Conservation (phyloP, 371 early-diverging fungal genomes). For the Mucor racemosus region DNA sequence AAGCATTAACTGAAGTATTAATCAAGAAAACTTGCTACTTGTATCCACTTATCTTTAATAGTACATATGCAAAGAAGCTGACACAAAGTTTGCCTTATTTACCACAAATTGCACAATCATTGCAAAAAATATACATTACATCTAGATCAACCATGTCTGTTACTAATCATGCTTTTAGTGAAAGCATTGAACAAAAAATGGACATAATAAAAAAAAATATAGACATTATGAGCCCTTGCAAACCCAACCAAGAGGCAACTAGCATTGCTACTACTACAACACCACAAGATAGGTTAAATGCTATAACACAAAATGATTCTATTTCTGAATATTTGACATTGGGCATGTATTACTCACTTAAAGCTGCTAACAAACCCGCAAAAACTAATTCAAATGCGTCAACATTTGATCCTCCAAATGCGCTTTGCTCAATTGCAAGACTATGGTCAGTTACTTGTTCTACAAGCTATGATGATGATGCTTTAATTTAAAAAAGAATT, state of each 20-base stretch:
- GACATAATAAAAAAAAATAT: conserved; percentile 15
- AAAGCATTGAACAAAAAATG: neutral
- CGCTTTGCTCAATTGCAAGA: conserved; percentile 14
- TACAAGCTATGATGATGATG: neutral
- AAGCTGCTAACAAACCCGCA: neutral
- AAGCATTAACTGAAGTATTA: neutral
- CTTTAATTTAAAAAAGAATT: neutral
- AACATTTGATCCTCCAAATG: conserved; percentile 16
- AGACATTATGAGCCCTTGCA: neutral
- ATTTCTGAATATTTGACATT: neutral
- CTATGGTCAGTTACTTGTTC: conserved; percentile 27
- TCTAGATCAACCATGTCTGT: conserved; percentile 20
- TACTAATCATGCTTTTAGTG: conserved; percentile 13
- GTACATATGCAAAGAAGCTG: conserved; percentile 16
- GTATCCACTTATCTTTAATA: conserved; percentile 26
- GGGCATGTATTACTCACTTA: conserved; percentile 18
- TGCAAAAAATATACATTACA: conserved; percentile 12
- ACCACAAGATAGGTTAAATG: neutral
- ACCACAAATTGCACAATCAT: conserved; percentile 19
- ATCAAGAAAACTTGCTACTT: conserved; percentile 1
- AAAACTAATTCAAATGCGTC: neutral
- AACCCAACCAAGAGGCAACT: neutral
- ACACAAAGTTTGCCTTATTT: conserved; percentile 8
- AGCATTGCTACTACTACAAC: neutral
- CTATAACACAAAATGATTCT: neutral